A percentile compares a stretch with the other conserved stretches of the same genome.
phyloP scores from a whole-genome alignment of 208 protist genomes.

The Trypanosoma cruzi region DNA sequence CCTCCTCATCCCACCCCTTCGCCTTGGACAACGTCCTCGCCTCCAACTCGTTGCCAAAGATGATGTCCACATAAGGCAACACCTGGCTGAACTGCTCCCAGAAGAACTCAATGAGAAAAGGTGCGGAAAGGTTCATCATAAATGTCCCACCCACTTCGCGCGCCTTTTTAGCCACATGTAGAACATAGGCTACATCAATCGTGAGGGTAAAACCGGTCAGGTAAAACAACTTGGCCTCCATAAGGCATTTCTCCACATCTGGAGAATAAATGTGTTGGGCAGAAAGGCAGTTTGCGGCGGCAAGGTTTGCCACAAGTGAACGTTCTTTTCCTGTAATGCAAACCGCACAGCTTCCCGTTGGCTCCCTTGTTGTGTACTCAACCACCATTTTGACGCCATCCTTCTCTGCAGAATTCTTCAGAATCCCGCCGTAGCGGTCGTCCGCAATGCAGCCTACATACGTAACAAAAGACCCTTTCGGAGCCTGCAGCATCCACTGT shows the following conservation, averaged over 20 bases:
- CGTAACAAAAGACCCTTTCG: conserved; percentile 47
- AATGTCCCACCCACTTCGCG: conserved; percentile 84
- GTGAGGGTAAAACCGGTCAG: conserved; percentile 97
- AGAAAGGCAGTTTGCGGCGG: conserved; percentile 96
- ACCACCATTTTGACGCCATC: conserved; percentile 92
- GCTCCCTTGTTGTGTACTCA: conserved; percentile 83
- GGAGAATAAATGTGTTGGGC: conserved; percentile 82
- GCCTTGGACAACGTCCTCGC: conserved; percentile 78
- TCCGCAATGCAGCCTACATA: conserved; percentile 96
- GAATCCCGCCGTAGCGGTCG: conserved; percentile 93
- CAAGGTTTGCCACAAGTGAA: conserved; percentile 97
- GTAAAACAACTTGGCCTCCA: conserved; percentile 87
- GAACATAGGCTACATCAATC: conserved; percentile 90
- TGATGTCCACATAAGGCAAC: conserved; percentile 94
- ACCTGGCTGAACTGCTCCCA: conserved; percentile 83
- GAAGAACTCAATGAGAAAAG: conserved; percentile 97
- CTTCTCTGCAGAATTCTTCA: conserved; percentile 78
- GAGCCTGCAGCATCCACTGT: conserved; percentile 90
- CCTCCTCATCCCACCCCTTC: conserved; percentile 71
- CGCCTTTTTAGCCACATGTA: conserved; percentile 92
- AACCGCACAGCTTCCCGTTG: conserved; percentile 98
- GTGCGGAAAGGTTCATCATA: conserved; percentile 96
- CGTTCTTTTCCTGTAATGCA: conserved; percentile 95
- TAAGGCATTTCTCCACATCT: conserved; percentile 54
- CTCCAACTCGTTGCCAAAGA: conserved; percentile 98